Base-by-base conservation (phyloP, 768 basidiomycete genomes). In the Kwoniella botswanensis region DNA sequence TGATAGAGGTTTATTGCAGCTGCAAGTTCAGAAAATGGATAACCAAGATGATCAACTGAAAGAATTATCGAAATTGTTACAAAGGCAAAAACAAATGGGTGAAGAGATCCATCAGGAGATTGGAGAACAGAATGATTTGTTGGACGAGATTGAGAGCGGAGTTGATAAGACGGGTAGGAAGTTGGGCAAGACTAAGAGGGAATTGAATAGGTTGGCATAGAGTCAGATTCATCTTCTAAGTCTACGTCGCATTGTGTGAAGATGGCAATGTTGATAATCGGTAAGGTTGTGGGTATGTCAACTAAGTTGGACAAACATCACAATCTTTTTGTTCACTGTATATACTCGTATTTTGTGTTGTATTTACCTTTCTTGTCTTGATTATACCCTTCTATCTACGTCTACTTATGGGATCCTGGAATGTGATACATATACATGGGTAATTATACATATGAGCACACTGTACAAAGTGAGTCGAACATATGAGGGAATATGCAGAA, bases 91-190 rank as follows among this genome's bases (percentile, higher is more conserved):
- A 79, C 90, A 92, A 29, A 87, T 98, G 12, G 96, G 94, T 21
- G 86, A 91, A 68, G 93, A 93, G 9, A 97, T 98, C 69, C 87
- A 88, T 61, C 87, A 86, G 61, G 96, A 98, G 84, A 89, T 98
- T 73, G 86, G 86, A 12, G 84, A 88, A 71, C 96, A 98, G 82
- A 94, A 90, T 74, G 93, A 94, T 78, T 83, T 95, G 84, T 84
- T 98, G 77, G 93, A 97, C 80, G 88, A 89, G 81, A 85, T 98
- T 71, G 86, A 88, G 7, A 83, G 86, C 53, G 90, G 93, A 17
- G 91, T 96, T 42, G 93, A 95, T 80, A 85, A 85, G 26, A 90
- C 92, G 2, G 90, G 90, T 44, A 87, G 87, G 52, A 95, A 94
- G 85, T 86, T 98, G 67, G 87, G 88, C n/a, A 84, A 86, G 21